These are phyloP conservation scores for Heritiera fomes DNA, from an alignment of 345 rosid species.

Conservation along the genomic window DNA sequence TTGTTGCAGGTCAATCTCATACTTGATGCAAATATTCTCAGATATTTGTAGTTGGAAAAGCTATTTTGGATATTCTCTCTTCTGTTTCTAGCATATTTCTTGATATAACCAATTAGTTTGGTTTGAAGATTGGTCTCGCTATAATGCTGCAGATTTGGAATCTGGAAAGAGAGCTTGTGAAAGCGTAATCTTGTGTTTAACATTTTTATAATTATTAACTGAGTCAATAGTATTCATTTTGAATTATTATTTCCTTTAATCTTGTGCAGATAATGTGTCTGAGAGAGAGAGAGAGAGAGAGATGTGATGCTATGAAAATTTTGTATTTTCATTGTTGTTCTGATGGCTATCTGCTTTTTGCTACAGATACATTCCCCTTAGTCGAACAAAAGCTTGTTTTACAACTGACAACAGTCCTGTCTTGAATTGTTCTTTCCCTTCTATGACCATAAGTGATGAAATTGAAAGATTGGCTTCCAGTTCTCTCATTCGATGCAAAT, in stretches of 20 bases:
- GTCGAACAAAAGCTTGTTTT: conserved; percentile 44
- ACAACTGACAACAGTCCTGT: conserved; percentile 37
- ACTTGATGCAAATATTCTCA: conserved; percentile 12
- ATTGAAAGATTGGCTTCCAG: conserved; percentile 55
- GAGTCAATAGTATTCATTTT: background rate
- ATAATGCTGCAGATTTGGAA: background rate
- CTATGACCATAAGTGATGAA: conserved; percentile 44
- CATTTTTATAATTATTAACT: background rate
- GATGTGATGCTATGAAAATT: background rate
- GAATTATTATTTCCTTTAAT: background rate
- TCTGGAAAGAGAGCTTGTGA: conserved; percentile 1
- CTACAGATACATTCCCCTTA: conserved; percentile 81
- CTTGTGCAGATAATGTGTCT: background rate
- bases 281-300: too few relatives aligned
- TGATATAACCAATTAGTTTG: background rate
- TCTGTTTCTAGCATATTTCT: background rate
- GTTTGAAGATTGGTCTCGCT: background rate
- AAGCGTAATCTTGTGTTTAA: background rate
- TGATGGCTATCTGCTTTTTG: conserved; percentile 24
- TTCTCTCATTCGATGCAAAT: conserved; percentile 59
- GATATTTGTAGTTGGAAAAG: conserved; percentile 2
- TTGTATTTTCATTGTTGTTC: background rate
- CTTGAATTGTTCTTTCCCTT: conserved; percentile 53
- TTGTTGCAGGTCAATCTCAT: conserved; percentile 61
- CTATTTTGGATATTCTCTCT: background rate